Percentiles rank a stretch among this genome's conserved stretches.
phyloP scores from a whole-genome alignment of 192 early-diverging fungal species.

The Phlyctochytrium arcticum region DNA sequence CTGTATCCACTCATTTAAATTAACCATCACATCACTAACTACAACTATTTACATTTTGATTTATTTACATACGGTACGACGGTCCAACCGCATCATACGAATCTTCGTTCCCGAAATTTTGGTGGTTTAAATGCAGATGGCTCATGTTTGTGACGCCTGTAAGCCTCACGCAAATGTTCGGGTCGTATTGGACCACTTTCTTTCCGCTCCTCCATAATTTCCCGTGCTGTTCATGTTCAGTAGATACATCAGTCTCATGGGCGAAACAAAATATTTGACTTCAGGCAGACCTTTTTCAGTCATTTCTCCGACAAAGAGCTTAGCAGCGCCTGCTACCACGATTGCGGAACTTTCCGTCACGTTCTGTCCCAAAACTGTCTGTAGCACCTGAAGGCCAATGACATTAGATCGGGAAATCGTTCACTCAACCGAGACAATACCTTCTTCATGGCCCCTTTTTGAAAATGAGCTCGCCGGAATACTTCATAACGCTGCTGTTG shows the following conservation, averaged over 20 bases:
- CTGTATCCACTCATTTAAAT: too few species aligned
- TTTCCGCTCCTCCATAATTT: conserved; percentile 77
- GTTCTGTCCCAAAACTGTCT: conserved; percentile 35
- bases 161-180: conserved; percentile 83
- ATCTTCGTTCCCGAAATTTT: not conserved
- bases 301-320: conserved; percentile 89
- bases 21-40: too few species aligned
- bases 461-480: conserved; percentile 73
- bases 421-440: conserved; percentile 32
- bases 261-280: not conserved
- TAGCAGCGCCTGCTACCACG: conserved; percentile 84
- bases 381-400: not conserved
- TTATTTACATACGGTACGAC: not conserved
- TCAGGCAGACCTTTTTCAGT: conserved; percentile 60
- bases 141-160: conserved; percentile 65
- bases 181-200: conserved; percentile 72
- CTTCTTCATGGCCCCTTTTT: conserved; percentile 71
- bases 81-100: not conserved
- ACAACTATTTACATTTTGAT: not conserved
- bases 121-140: conserved; percentile 7
- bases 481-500: conserved; percentile 77
- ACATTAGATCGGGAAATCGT: not conserved
- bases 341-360: conserved; percentile 64
- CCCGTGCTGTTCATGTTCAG: conserved; percentile 62
- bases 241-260: not conserved